Conservation (phyloP, 495 filamentous ascomycete genomes). For the Aspergillus incahuasiensis region DNA sequence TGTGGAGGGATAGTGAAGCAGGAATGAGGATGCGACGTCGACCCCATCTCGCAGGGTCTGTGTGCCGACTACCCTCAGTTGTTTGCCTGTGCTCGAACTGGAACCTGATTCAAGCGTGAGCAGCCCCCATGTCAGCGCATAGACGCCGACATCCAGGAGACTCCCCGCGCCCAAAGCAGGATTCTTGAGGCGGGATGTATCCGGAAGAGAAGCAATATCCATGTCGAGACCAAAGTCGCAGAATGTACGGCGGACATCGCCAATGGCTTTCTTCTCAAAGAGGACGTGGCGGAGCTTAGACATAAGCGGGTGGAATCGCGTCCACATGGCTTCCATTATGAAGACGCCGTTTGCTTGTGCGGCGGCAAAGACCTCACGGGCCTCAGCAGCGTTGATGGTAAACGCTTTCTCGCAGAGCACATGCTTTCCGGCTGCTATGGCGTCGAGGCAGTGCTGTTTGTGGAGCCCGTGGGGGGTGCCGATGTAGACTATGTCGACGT, state of each 20-base stretch:
- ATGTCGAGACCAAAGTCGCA: conserved; percentile 50
- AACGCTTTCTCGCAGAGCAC: conserved; percentile 46
- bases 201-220: conserved; percentile 34
- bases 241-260: conserved; percentile 60
- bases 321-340: conserved; percentile 87
- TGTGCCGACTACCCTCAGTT: neutral
- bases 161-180: conserved; percentile 72
- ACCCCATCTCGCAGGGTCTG: conserved; percentile 21
- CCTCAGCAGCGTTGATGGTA: conserved; percentile 69
- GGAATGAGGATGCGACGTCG: conserved; percentile 17
- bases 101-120: conserved; percentile 16
- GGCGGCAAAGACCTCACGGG: conserved; percentile 57
- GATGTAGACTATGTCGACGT: conserved; percentile 75
- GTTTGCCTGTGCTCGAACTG: too few species aligned
- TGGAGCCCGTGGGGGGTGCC: conserved; percentile 85
- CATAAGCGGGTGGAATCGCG: conserved; percentile 67
- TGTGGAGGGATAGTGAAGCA: conserved; percentile 15
- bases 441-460: conserved; percentile 51
- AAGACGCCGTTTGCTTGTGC: conserved; percentile 66
- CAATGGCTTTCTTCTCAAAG: conserved; percentile 51
- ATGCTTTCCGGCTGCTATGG: conserved; percentile 38
- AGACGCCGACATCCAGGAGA: conserved; percentile 52
- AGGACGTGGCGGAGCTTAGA: conserved; percentile 61
- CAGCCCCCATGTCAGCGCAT: conserved; percentile 21
- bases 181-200: conserved; percentile 64